phyloP scores from a whole-genome alignment of 73 alveolate species.

The Urostyla sp. region DNA sequence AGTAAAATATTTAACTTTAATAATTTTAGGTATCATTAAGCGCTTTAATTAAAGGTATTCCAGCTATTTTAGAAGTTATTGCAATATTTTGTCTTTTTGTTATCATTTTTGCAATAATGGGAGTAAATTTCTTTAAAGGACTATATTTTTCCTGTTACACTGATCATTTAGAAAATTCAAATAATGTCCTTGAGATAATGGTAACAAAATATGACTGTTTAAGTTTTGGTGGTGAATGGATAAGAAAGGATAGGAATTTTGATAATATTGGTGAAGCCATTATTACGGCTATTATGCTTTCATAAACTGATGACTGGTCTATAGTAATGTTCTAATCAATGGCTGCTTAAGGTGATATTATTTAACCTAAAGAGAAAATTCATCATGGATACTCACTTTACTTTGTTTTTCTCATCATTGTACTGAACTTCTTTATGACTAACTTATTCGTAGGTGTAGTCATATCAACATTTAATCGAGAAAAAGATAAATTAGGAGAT shows the following conservation, averaged over 20 bases:
- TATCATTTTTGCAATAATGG: slow-evolving; percentile 32
- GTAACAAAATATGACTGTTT: slow-evolving; percentile 60
- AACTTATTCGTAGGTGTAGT: slow-evolving; percentile 72
- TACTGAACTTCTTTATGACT: slow-evolving; percentile 39
- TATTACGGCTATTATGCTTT: slow-evolving; percentile 41
- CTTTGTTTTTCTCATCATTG: slow-evolving; percentile 38
- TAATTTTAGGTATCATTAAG: slow-evolving; percentile 42
- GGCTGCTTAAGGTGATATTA: slow-evolving; percentile 64
- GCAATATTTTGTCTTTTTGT: slow-evolving; percentile 1
- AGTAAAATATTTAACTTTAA: not conserved
- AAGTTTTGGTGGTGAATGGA: slow-evolving; percentile 70
- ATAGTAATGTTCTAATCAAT: slow-evolving; percentile 59
- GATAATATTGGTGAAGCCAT: slow-evolving; percentile 67
- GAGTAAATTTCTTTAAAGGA: slow-evolving; percentile 58
- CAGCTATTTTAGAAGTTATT: slow-evolving; percentile 33
- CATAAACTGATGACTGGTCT: slow-evolving; percentile 76
- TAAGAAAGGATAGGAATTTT: slow-evolving; percentile 51
- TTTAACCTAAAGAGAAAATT: slow-evolving; percentile 42
- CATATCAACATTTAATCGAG: slow-evolving; percentile 64
- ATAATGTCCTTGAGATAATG: not conserved
- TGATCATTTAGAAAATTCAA: not conserved
- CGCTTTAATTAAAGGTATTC: slow-evolving; percentile 53
- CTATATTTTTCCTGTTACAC: slow-evolving; percentile 28
- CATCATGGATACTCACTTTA: slow-evolving; percentile 46
- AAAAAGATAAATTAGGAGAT: slow-evolving; percentile 65